A percentile compares a stretch with the other conserved stretches of the same genome.
Evolutionary conservation across 345 rosid genomes (phyloP).

Genomic region (Citrus reticulata): DNA sequence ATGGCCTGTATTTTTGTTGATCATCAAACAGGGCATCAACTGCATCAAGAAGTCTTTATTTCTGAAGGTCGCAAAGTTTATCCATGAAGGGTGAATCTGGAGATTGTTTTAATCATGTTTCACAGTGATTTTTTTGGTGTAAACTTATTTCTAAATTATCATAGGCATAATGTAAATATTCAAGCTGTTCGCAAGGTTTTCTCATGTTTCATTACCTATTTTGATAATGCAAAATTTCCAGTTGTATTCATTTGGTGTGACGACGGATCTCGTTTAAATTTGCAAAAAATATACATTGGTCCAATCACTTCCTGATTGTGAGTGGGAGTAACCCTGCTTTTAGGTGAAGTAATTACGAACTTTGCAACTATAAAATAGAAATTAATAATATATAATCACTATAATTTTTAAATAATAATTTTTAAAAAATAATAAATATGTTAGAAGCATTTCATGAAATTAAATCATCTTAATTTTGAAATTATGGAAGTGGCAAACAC

Average conservation of each 20-base stretch:
- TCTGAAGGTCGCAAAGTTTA: slow-evolving; percentile 7
- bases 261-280: no score
- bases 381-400: no score
- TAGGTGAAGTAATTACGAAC: no score
- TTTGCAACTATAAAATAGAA: no score
- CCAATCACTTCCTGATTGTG: no score
- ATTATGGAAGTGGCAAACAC: no score
- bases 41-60: slow-evolving; percentile 32
- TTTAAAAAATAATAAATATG: no score
- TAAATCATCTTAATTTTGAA: no score
- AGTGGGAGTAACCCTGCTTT: no score
- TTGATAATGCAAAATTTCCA: neutral
- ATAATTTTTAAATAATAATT: no score
- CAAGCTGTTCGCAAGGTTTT: neutral
- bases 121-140: neutral
- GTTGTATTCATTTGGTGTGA: neutral
- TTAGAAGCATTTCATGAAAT: no score
- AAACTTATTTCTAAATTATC: neutral
- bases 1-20: neutral
- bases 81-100: neutral
- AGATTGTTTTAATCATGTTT: neutral
- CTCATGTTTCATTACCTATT: neutral
- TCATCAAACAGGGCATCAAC: slow-evolving; percentile 38
- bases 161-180: neutral
- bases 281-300: no score